A percentile compares a stretch with the other conserved stretches of the same genome.
phyloP scores from a whole-genome alignment of 805 yeast species.

The Candida montana region DNA sequence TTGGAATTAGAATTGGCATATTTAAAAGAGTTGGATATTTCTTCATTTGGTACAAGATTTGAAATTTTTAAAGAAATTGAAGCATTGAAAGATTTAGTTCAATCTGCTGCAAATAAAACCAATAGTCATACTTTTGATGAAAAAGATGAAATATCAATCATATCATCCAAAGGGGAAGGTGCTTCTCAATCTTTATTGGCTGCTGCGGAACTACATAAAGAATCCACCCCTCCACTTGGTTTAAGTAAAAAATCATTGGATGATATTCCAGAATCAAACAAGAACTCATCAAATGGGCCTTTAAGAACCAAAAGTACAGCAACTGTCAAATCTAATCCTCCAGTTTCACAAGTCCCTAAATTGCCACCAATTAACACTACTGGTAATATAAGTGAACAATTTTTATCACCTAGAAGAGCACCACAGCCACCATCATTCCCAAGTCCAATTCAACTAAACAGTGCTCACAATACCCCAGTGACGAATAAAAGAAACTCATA shows the following conservation, averaged over 20 bases:
- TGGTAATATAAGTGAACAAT: constrained; percentile 26
- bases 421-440: constrained; percentile 60
- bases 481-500: constrained; percentile 22
- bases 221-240: constrained; percentile 23
- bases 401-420: constrained; percentile 66
- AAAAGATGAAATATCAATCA: constrained; percentile 10
- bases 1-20: constrained; percentile 81
- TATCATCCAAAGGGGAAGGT: neutral
- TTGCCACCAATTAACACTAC: constrained; percentile 14
- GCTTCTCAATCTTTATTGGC: constrained; percentile 8
- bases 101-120: neutral
- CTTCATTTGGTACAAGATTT: constrained; percentile 91
- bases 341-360: constrained; percentile 19
- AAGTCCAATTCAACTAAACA: constrained; percentile 29
- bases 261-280: neutral
- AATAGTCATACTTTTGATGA: constrained; percentile 9
- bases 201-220: constrained; percentile 7
- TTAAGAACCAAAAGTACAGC: constrained; percentile 7
- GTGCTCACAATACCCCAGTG: constrained; percentile 19
- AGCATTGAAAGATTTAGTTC: constrained; percentile 36
- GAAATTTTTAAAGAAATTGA: constrained; percentile 89
- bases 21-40: constrained; percentile 86
- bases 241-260: constrained; percentile 16
- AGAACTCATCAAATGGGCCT: constrained; percentile 1
- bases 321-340: constrained; percentile 9